Evolutionary conservation across 371 early-diverging fungal genomes (phyloP).

Genomic region (Mucor lusitanicus): DNA sequence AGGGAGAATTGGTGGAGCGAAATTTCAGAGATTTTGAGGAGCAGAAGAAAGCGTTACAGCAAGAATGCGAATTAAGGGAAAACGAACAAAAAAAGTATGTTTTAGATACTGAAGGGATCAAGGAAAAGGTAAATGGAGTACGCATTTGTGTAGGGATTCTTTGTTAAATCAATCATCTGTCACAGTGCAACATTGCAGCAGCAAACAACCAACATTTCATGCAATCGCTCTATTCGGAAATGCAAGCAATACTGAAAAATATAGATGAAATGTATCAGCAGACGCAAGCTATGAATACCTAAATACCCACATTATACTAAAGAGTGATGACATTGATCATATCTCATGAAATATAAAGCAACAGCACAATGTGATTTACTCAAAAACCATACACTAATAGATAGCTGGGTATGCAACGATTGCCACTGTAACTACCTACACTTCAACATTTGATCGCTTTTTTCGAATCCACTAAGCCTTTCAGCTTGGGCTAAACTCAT

Average conservation of each 20-base stretch:
- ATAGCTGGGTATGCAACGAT: no score
- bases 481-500: no score
- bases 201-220: neutral
- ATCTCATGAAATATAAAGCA: no score
- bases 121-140: neutral
- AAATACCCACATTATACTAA: no score
- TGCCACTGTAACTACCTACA: no score
- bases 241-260: neutral
- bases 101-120: neutral
- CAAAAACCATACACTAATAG: no score
- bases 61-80: neutral
- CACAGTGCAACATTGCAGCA: neutral
- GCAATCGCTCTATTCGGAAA: neutral
- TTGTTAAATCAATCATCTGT: neutral
- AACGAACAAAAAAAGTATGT: neutral
- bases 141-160: neutral
- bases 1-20: neutral
- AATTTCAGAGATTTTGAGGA: neutral
- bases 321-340: no score
- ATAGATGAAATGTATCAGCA: neutral
- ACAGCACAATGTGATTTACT: no score
- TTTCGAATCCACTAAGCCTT: no score
- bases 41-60: neutral
- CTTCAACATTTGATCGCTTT: no score
- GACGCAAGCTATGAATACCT: neutral